phyloP scores from a whole-genome alignment of 192 early-diverging fungal genomes.

The Umbelopsis isabellina region DNA sequence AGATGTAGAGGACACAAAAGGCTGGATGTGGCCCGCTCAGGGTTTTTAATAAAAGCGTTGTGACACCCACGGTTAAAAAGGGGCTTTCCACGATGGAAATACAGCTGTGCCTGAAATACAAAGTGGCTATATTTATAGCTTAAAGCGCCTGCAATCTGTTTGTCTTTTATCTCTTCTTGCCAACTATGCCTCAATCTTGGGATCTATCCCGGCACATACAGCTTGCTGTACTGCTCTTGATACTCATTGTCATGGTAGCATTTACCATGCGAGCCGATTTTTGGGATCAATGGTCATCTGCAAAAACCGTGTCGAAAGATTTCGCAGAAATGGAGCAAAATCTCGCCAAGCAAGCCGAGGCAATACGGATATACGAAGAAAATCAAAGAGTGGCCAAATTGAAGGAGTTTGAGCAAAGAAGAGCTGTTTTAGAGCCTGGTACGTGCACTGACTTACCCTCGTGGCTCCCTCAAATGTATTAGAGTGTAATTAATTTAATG shows the following conservation, averaged over 20 bases:
- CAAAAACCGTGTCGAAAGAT: background rate
- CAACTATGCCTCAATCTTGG: constrained; percentile 5
- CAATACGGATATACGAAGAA: constrained; percentile 4
- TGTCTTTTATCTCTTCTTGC: background rate
- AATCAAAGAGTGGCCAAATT: background rate
- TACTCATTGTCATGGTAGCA: background rate
- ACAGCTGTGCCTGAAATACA: constrained; percentile 10
- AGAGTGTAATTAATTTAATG: background rate
- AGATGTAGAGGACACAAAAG: constrained; percentile 57
- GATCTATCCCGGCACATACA: constrained; percentile 15
- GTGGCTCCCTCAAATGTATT: background rate
- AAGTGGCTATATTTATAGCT: background rate
- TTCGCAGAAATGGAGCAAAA: background rate
- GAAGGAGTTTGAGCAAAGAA: constrained; percentile 1
- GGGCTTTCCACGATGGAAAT: no score
- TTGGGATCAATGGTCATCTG: constrained; percentile 11
- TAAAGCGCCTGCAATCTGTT: background rate
- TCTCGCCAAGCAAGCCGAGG: background rate
- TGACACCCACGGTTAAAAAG: background rate
- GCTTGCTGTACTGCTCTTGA: constrained; percentile 6
- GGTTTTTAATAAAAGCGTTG: constrained; percentile 45
- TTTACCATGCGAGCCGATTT: constrained; percentile 1
- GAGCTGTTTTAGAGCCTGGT: constrained; percentile 18
- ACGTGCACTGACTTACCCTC: background rate
- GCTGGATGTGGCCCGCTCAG: constrained; percentile 77